phyloP scores from a whole-genome alignment of 2,329 filamentous ascomycete genomes.

The Aspergillus niger region DNA sequence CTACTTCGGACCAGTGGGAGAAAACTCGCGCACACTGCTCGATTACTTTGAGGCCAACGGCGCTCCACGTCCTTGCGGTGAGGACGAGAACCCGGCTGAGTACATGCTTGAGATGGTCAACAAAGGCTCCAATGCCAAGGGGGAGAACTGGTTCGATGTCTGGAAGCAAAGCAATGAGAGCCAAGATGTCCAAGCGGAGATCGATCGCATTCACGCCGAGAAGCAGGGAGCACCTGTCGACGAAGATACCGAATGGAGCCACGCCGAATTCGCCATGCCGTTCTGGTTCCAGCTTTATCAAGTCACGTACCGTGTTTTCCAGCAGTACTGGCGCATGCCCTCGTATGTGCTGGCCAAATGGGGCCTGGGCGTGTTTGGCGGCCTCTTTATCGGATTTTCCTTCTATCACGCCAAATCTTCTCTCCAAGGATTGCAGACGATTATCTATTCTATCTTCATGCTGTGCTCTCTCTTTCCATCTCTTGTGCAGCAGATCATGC shows the following conservation, averaged over 20 bases:
- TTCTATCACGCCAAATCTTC: slow-evolving; percentile 73
- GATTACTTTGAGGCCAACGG: slow-evolving; percentile 66
- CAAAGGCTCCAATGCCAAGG: slow-evolving; percentile 61
- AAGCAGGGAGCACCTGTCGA: neutral
- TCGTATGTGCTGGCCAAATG: slow-evolving; percentile 82
- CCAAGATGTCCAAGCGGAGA: slow-evolving; percentile 42
- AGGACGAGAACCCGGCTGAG: slow-evolving; percentile 69
- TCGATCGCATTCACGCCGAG: slow-evolving; percentile 52
- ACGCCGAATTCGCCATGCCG: slow-evolving; percentile 75
- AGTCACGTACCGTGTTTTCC: slow-evolving; percentile 71
- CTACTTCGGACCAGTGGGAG: slow-evolving; percentile 67
- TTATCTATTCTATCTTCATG: slow-evolving; percentile 85
- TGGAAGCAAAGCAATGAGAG: slow-evolving; percentile 62
- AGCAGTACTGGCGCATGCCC: slow-evolving; percentile 87
- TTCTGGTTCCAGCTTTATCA: slow-evolving; percentile 66
- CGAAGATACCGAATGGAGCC: slow-evolving; percentile 36
- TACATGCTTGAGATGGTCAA: slow-evolving; percentile 62
- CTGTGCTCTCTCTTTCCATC: slow-evolving; percentile 38
- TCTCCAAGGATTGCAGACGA: slow-evolving; percentile 78
- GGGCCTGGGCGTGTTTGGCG: slow-evolving; percentile 52
- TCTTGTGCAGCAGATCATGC: slow-evolving; percentile 48
- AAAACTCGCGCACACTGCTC: slow-evolving; percentile 57
- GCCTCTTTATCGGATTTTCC: slow-evolving; percentile 77
- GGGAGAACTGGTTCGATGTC: slow-evolving; percentile 53
- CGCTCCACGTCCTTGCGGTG: slow-evolving; percentile 55